Evolutionary conservation across 2,329 filamentous ascomycete species (phyloP).

Genomic region (Eurotiales sp.): DNA sequence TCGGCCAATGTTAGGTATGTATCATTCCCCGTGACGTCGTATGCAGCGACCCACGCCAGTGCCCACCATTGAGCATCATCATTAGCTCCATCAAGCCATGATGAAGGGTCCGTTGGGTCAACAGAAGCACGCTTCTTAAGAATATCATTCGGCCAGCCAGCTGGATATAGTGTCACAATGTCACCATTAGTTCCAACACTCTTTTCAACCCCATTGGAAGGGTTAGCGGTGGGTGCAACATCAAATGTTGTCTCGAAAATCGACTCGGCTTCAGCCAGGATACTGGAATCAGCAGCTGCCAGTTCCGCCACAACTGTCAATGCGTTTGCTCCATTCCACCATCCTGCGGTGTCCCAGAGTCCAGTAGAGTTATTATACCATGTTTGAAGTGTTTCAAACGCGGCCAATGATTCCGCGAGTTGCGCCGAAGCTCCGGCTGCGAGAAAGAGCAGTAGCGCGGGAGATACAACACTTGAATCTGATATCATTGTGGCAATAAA

Average conservation of each 20-base stretch:
- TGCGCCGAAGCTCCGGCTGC: conserved; percentile 1
- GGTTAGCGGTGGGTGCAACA: conserved; percentile 10
- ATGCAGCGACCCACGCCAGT: conserved; percentile 53
- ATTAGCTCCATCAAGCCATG: conserved; percentile 27
- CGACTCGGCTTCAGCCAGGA: conserved; percentile 4
- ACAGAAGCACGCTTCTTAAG: neutral
- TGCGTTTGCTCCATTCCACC: conserved; percentile 15
- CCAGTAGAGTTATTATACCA: conserved; percentile 11
- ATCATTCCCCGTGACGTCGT: conserved; percentile 47
- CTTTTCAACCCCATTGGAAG: conserved; percentile 4
- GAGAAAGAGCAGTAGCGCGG: neutral
- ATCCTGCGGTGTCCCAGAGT: conserved; percentile 12
- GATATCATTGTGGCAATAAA: neutral
- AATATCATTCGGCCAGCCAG: neutral
- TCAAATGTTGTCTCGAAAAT: conserved; percentile 9
- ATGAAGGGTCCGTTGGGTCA: conserved; percentile 6
- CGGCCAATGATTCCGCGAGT: neutral
- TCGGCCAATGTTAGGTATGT: conserved; percentile 47
- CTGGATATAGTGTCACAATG: conserved; percentile 1
- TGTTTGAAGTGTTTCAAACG: conserved; percentile 10
- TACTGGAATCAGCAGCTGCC: conserved; percentile 7
- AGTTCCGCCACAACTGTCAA: conserved; percentile 13
- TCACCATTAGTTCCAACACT: neutral
- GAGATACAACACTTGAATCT: neutral
- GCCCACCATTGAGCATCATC: conserved; percentile 56